Base-by-base conservation (phyloP, 163 green algal species). In the Scenedesmus sp. region DNA sequence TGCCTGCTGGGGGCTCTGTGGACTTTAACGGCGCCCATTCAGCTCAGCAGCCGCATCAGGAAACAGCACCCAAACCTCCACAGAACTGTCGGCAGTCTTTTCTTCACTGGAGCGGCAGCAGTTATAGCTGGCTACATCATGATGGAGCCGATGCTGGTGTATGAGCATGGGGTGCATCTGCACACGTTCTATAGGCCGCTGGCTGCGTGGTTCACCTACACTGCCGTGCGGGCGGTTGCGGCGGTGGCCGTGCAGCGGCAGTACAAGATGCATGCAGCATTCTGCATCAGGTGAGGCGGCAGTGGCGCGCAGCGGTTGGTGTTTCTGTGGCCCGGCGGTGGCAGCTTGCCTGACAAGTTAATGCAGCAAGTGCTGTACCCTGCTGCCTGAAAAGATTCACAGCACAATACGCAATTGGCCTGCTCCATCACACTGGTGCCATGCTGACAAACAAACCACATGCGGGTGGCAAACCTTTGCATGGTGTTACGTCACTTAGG, bases 191-290 rank as follows among this genome's bases (percentile, higher is more conserved):
- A 89, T 35, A 56, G 83, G 61, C 83, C 83, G 3, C 43, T 89
- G 16, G 83, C 83, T 26, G 33, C 26, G 3, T 89, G 83, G 83
- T 89, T 89, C n/a, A 70, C 83, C n/a, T 89, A 82, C 83, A 89
- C 56, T 35, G 83, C 83, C 10, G n/a, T 89, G 83, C 61, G 72
- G 72, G 83, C 83, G 22, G 83, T 35, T 43, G 61, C 42, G 18
- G 40, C 83, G 9, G 65, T 76, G 16, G 56, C 56, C 46, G 56
- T 81, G 13, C 56, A 81, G 35, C 61, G 43, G 10, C 59, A 89
- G 35, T 61, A 49, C 33, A 46, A 51, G 16, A 80, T 35, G n/a
- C 83, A 89, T 65, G 83, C 46, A 18, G 56, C 35, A 13, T 89
- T 59, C 40, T 59, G 42, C 42, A 68, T 89, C 35, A 80, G 83